A percentile compares a stretch with the other conserved stretches of the same genome.
Evolutionary conservation across 495 filamentous ascomycete genomes (phyloP).

Genomic region (Pyronema omphalodes): DNA sequence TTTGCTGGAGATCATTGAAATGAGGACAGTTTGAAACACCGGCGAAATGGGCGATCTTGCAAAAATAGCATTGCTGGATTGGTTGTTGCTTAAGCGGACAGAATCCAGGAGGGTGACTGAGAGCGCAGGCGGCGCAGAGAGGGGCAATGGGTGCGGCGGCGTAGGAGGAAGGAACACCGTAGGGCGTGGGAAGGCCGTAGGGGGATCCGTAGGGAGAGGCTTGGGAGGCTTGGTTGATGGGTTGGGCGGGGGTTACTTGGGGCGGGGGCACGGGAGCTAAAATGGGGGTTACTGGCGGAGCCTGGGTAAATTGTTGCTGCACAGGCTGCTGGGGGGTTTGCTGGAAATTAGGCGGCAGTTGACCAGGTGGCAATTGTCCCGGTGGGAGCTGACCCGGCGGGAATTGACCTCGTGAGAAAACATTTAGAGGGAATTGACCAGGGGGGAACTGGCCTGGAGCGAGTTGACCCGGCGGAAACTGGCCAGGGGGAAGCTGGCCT

Average conservation of each 20-base stretch:
- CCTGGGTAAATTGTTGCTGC: too few species aligned
- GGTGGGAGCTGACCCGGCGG: too few species aligned
- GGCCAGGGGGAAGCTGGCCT: too few species aligned
- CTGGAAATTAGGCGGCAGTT: too few species aligned
- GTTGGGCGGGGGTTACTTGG: not conserved
- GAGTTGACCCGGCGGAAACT: too few species aligned
- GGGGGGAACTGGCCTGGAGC: too few species aligned
- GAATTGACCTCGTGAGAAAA: too few species aligned
- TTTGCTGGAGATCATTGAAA: constrained; percentile 36
- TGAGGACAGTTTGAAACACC: constrained; percentile 39
- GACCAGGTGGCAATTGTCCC: too few species aligned
- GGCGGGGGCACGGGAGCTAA: too few species aligned
- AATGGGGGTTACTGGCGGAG: too few species aligned
- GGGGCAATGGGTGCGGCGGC: constrained; percentile 2
- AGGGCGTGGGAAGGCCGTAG: constrained; percentile 1
- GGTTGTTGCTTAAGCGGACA: constrained; percentile 45
- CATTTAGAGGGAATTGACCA: too few species aligned
- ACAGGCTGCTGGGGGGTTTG: too few species aligned
- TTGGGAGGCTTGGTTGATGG: not conserved
- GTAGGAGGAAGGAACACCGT: not conserved
- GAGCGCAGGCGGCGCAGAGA: constrained; percentile 36
- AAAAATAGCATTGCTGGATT: constrained; percentile 45
- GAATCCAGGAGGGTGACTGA: constrained; percentile 34
- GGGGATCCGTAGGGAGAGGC: constrained; percentile 1
- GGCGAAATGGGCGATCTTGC: constrained; percentile 48